Conservation (phyloP, 352 stramenopile species). For the Pythium rhizo-oryzae region DNA sequence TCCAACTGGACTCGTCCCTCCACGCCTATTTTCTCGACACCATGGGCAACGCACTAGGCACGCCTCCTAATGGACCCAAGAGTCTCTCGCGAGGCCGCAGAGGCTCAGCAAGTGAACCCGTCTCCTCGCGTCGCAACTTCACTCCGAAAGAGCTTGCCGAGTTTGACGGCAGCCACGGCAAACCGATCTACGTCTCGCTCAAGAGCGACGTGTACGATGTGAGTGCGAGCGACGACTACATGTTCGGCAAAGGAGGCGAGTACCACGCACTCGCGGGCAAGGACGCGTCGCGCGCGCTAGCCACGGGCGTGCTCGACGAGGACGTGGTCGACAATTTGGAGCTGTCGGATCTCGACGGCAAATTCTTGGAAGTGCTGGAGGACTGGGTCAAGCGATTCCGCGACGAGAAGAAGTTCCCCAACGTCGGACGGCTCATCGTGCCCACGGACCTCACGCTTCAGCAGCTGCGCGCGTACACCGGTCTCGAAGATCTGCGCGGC, state of each 20-base stretch:
- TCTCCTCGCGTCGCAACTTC: slow-evolving; percentile 49
- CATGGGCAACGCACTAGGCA: slow-evolving; percentile 37
- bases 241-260: slow-evolving; percentile 90
- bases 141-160: slow-evolving; percentile 76
- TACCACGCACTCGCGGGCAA: slow-evolving; percentile 90
- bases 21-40: too few relatives aligned
- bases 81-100: slow-evolving; percentile 19
- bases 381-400: slow-evolving; percentile 89
- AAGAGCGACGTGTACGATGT: slow-evolving; percentile 95
- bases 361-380: slow-evolving; percentile 42
- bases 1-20: slow-evolving; percentile 6
- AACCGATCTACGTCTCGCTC: slow-evolving; percentile 92
- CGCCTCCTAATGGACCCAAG: slow-evolving; percentile 20
- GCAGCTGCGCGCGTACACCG: slow-evolving; percentile 77
- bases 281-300: slow-evolving; percentile 90
- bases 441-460: slow-evolving; percentile 47
- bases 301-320: slow-evolving; percentile 84
- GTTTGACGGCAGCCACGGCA: slow-evolving; percentile 84
- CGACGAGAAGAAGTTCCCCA: slow-evolving; percentile 86
- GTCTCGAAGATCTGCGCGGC: slow-evolving; percentile 52
- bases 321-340: slow-evolving; percentile 60
- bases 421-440: slow-evolving; percentile 89
- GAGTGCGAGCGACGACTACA: slow-evolving; percentile 70
- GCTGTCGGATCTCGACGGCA: slow-evolving; percentile 45
- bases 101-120: neutral